Evolutionary conservation across 306 rosid genomes (phyloP), one percentile per base, ranked within the genome.

Genomic region (Quercus berberidifolia): DNA sequence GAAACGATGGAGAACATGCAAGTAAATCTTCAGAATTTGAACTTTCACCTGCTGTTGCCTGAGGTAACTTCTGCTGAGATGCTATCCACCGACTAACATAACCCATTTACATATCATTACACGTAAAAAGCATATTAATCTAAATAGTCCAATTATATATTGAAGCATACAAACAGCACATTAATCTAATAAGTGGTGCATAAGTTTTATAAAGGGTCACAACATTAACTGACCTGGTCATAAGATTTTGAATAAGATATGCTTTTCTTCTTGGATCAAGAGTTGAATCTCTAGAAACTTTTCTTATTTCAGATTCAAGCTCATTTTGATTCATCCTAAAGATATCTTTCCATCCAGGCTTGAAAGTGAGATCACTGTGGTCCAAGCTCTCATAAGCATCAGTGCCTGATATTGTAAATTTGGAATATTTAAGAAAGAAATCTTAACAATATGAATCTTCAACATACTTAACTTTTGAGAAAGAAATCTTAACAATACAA

Each of bases 341-440:
- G 69, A 91, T 91, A 87, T 91, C 95, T 74, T 91, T 91, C 95
- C 95, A 91, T 23, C 95, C 95, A 56, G 95, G 95, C 86, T 85
- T 89, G 84, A 91, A 91, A 88, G 85, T 83, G 75, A 83, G 87
- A 77, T 80, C 86, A 67, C 81, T 76, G 60, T 88, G 88, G 58
- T 83, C 90, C 83, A 84, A 85, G 84, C 86, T 78, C 83, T 82
- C 91, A 73, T 10, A 58, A 60, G 75, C 82, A 63, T 78, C 83
- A 12, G 62, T 46, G 57, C 74, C 86, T 81, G 67, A 25, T 73
- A 52, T 17, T 21, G 69, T 65, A 80, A 25, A 74, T 74, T 38
- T 35, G 20, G 31, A 79, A 55, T 17, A 38, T 19, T 62, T 73
- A 3, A 71, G 51, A 33, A 52, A 63, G 17, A 30, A 68, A 71